These are phyloP conservation scores for Dorcoceras hygrometricum DNA, from an alignment of 257 asterid species.

Conservation along the genomic window DNA sequence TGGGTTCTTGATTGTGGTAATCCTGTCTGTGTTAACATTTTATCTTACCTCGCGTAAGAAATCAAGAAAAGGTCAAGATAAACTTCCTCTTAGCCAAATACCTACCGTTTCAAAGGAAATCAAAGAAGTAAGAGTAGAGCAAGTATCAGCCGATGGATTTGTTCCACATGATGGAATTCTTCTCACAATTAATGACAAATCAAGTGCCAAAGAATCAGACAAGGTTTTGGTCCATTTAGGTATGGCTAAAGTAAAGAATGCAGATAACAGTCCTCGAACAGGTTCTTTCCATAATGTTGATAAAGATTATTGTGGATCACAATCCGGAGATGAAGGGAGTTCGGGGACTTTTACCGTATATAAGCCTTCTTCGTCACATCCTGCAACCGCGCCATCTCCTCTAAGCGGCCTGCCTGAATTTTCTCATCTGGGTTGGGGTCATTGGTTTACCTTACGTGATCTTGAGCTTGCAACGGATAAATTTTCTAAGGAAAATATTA, in stretches of 20 bases:
- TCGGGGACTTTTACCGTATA: constrained; percentile 52
- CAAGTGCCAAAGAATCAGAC: constrained; percentile 71
- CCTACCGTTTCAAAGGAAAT: constrained; percentile 83
- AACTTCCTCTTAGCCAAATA: constrained; percentile 60
- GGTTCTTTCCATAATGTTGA: constrained; percentile 68
- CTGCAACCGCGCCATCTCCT: constrained; percentile 80
- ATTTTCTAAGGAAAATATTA: constrained; percentile 78
- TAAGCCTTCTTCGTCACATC: constrained; percentile 55
- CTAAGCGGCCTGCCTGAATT: constrained; percentile 85
- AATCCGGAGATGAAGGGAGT: constrained; percentile 85
- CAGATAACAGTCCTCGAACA: constrained; percentile 55
- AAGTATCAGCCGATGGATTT: constrained; percentile 56
- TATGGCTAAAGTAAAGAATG: constrained; percentile 50
- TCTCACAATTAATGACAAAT: constrained; percentile 75
- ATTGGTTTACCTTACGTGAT: constrained; percentile 90
- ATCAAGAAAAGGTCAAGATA: constrained; percentile 44
- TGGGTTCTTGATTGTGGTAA: constrained; percentile 59
- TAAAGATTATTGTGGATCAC: constrained; percentile 64
- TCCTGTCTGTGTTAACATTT: constrained; percentile 57
- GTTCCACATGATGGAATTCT: constrained; percentile 71
- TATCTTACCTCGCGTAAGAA: constrained; percentile 77
- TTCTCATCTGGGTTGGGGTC: constrained; percentile 99
- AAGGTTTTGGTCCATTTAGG: constrained; percentile 74
- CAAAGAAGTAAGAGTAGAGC: constrained; percentile 87
- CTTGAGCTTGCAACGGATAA: constrained; percentile 78